phyloP scores from a whole-genome alignment of 106 monocot species.

The Acorus gramineus region DNA sequence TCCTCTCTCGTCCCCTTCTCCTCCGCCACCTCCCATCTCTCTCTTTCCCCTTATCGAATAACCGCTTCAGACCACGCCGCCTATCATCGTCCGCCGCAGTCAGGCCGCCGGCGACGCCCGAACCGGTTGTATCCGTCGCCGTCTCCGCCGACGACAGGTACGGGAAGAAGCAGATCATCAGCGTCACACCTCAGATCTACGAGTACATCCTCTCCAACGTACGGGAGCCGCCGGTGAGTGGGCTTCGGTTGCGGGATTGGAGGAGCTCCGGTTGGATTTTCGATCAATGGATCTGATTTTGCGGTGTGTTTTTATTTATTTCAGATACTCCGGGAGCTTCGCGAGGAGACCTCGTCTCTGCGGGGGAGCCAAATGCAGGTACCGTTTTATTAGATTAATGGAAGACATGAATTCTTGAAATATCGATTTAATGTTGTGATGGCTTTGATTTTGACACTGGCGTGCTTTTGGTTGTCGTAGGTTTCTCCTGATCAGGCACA shows the following conservation, averaged over 20 bases:
- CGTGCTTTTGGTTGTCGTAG: constrained; percentile 25
- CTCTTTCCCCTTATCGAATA: too few species aligned
- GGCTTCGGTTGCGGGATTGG: neutral
- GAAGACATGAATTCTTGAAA: neutral
- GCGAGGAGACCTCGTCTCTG: constrained; percentile 53
- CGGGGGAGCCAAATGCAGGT: constrained; percentile 77
- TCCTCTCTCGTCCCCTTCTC: too few species aligned
- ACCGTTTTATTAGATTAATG: neutral
- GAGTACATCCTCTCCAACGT: constrained; percentile 54
- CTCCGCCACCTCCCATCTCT: too few species aligned
- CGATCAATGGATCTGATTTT: neutral
- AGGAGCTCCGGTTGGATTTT: neutral
- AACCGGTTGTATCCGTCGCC: constrained; percentile 18
- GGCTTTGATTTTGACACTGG: neutral
- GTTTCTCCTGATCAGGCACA: constrained; percentile 94
- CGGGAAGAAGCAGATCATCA: constrained; percentile 57
- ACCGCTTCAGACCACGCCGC: too few species aligned
- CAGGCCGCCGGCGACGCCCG: neutral
- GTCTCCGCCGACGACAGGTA: constrained; percentile 26
- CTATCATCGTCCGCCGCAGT: too few species aligned
- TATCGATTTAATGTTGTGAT: neutral
- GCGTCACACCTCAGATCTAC: constrained; percentile 59
- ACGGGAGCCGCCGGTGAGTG: constrained; percentile 41
- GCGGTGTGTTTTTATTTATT: neutral
- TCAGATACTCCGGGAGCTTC: constrained; percentile 51